Base-by-base conservation (phyloP, 1,139 yeast genomes). In the Schwanniomyces etchellsii region DNA sequence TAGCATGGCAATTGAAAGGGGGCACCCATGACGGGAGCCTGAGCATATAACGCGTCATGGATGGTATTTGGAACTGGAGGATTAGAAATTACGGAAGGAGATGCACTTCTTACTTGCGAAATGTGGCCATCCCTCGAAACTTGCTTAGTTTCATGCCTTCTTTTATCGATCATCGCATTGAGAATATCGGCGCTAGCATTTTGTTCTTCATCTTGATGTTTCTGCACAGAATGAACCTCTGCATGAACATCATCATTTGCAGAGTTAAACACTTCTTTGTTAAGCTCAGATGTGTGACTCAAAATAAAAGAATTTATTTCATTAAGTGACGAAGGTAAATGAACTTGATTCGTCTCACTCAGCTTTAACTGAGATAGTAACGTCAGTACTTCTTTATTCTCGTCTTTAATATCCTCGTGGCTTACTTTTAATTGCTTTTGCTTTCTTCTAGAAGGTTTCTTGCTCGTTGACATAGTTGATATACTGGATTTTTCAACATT, bases 231-330 rank as follows among this genome's bases (percentile, higher is more conserved):
- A n/a, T n/a, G n/a, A n/a, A n/a, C n/a, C 7, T 18, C 21, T 18
- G 21, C 21, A 7, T 18, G 9, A 7, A 18, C 7, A 18, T 18
- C n/a, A 7, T 23, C 13, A 20, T 15, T 15, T 9, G 34, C 22
- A 10, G 13, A 21, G 5, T 28, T 29, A 14, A 26, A 28, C 15
- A 31, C 24, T 24, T 30, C 29, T 17, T 31, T 29, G 14, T 42
- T 46, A 31, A 55, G 39, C 24, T 47, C 44, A 26, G 42, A 48
- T 6, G 60, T 47, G 34, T 60, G 66, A 24, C 38, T 46, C 7
- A 49, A 40, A 24, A 60, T 60, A 14, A 50, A 48, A 5, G 55
- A 47, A 36, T 59, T 61, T 21, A 60, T 56, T 24, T 60, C 65
- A 27, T 54, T 55, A 13, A 57, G 40, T 0, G 56, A 41, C 6